A percentile compares a stretch with the other conserved stretches of the same genome.
Conservation (phyloP, 2,329 filamentous ascomycete genomes). For the Dothidotthia symphoricarpi region DNA sequence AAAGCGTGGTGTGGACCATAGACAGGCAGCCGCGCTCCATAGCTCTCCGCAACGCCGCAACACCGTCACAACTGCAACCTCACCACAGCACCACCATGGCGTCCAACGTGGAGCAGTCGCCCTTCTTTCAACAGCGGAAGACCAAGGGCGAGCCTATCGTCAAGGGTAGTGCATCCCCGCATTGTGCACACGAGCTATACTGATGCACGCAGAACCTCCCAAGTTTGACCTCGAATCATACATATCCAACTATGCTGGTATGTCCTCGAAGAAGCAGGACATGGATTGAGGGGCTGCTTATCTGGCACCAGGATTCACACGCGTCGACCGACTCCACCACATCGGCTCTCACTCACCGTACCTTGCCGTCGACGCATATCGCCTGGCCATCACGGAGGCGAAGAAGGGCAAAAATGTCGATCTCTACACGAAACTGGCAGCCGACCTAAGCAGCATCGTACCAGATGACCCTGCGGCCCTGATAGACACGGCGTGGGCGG, state of each 20-base stretch:
- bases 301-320: slow-evolving; percentile 64
- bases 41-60: slow-evolving; percentile 13
- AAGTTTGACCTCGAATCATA: slow-evolving; percentile 92
- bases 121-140: slow-evolving; percentile 35
- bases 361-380: slow-evolving; percentile 77
- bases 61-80: slow-evolving; percentile 11
- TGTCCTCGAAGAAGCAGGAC: slow-evolving; percentile 9
- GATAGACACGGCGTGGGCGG: slow-evolving; percentile 73
- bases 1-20: no score
- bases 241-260: slow-evolving; percentile 84
- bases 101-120: slow-evolving; percentile 35
- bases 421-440: slow-evolving; percentile 68
- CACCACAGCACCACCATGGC: slow-evolving; percentile 30
- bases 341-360: slow-evolving; percentile 77
- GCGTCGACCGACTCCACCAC: slow-evolving; percentile 74
- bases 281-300: background rate
- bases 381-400: slow-evolving; percentile 71
- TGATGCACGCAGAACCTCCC: slow-evolving; percentile 61
- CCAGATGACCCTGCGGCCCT: slow-evolving; percentile 67
- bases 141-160: slow-evolving; percentile 30
- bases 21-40: no score
- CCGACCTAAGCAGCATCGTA: slow-evolving; percentile 61
- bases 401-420: slow-evolving; percentile 72
- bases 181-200: slow-evolving; percentile 2
- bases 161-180: slow-evolving; percentile 25